phyloP scores from a whole-genome alignment of 345 rosid genomes.

The Diplotaxis tenuifolia region DNA sequence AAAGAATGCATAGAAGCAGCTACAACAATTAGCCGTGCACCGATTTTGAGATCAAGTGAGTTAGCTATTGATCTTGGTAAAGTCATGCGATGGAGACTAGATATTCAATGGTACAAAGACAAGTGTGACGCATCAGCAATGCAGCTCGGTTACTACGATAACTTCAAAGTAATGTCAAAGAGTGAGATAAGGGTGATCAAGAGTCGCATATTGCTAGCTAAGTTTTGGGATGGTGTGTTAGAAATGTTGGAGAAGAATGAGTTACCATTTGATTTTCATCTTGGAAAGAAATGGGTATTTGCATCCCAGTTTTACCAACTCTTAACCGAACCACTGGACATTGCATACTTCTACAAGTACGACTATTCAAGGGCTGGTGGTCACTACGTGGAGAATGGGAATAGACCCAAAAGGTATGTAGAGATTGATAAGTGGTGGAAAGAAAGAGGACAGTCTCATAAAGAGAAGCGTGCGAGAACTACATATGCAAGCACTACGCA shows the following conservation, averaged over 20 bases:
- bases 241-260: conserved; percentile 56
- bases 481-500: conserved; percentile 64
- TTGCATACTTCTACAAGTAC: conserved; percentile 55
- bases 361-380: conserved; percentile 31
- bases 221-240: conserved; percentile 65
- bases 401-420: conserved; percentile 65
- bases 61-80: conserved; percentile 50
- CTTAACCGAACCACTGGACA: conserved; percentile 75
- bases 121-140: conserved; percentile 48
- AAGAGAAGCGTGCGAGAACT: conserved; percentile 42
- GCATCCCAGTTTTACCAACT: conserved; percentile 67
- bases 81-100: conserved; percentile 48
- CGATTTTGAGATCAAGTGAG: conserved; percentile 48
- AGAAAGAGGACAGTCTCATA: neutral
- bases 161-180: conserved; percentile 55
- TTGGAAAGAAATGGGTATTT: conserved; percentile 56
- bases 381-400: conserved; percentile 56
- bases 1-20: conserved; percentile 51
- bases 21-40: conserved; percentile 45
- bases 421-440: conserved; percentile 71
- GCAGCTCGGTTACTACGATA: conserved; percentile 70
- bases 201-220: conserved; percentile 65
- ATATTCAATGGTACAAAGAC: conserved; percentile 63
- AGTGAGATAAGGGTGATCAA: conserved; percentile 52
- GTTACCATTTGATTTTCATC: conserved; percentile 65